A percentile compares a stretch with the other conserved stretches of the same genome.
Evolutionary conservation across 495 filamentous ascomycete species (phyloP).

Genomic region (Lasiosphaeria miniovina): DNA sequence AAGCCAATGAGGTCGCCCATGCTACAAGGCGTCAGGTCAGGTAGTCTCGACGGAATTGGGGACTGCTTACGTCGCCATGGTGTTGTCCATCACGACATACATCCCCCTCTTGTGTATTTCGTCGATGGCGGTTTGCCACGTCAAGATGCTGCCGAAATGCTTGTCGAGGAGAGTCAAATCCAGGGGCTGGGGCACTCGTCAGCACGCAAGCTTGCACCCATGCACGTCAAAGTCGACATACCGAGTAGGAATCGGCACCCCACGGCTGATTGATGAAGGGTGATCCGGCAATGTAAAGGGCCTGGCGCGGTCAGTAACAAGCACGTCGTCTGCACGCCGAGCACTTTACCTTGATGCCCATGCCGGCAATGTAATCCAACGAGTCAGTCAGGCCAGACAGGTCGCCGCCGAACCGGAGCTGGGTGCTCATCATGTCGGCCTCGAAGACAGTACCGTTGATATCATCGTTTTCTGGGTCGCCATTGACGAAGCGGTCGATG

Average conservation of each 20-base stretch:
- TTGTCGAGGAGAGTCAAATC: conserved; percentile 69
- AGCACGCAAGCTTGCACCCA: background rate
- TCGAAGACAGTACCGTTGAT: conserved; percentile 67
- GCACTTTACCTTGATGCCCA: conserved; percentile 59
- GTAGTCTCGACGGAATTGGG: background rate
- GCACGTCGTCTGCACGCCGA: background rate
- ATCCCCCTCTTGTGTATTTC: conserved; percentile 65
- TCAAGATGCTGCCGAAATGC: conserved; percentile 62
- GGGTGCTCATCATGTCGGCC: conserved; percentile 64
- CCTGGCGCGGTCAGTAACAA: conserved; percentile 37
- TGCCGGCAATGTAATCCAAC: conserved; percentile 70
- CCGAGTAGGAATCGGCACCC: conserved; percentile 61
- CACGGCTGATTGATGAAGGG: conserved; percentile 71
- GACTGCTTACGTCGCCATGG: conserved; percentile 54
- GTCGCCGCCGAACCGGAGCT: conserved; percentile 74
- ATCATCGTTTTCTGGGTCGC: conserved; percentile 69
- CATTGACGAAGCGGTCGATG: conserved; percentile 69
- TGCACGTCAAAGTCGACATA: conserved; percentile 15
- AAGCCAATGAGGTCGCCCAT: conserved; percentile 70
- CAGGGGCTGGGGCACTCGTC: conserved; percentile 43
- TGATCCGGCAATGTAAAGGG: conserved; percentile 66
- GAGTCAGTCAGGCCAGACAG: conserved; percentile 61
- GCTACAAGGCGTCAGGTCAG: conserved; percentile 24
- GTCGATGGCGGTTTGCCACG: conserved; percentile 61
- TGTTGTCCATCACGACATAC: conserved; percentile 73